These are phyloP conservation scores for Pugionium cornutum DNA, from an alignment of 345 rosid genomes.

Conservation along the genomic window DNA sequence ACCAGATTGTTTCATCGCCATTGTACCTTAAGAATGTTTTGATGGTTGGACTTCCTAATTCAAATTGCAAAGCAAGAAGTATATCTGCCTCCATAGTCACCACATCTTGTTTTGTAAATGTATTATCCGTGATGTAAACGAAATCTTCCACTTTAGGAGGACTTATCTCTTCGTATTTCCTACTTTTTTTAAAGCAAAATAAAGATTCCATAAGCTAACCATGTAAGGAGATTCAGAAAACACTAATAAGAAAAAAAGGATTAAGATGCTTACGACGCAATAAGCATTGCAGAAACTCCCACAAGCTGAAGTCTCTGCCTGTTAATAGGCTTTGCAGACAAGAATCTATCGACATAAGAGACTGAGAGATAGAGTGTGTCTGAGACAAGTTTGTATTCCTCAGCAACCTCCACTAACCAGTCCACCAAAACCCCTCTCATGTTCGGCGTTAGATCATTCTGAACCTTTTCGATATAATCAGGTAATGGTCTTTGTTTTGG, in stretches of 20 bases:
- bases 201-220: slow-evolving; percentile 22
- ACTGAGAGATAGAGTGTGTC: slow-evolving; percentile 60
- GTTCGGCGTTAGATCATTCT: slow-evolving; percentile 54
- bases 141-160: slow-evolving; percentile 67
- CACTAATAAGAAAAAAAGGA: slow-evolving; percentile 3
- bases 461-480: slow-evolving; percentile 67
- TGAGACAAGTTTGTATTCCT: slow-evolving; percentile 56
- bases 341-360: slow-evolving; percentile 54
- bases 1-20: background rate
- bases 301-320: slow-evolving; percentile 66
- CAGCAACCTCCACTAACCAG: slow-evolving; percentile 77
- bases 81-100: slow-evolving; percentile 67
- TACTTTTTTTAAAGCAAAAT: slow-evolving; percentile 32
- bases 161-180: slow-evolving; percentile 71
- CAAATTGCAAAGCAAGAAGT: slow-evolving; percentile 57
- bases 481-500: slow-evolving; percentile 54
- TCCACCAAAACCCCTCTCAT: slow-evolving; percentile 75
- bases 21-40: slow-evolving; percentile 60
- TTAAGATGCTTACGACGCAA: slow-evolving; percentile 63
- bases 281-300: slow-evolving; percentile 78
- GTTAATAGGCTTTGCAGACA: slow-evolving; percentile 48
- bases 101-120: slow-evolving; percentile 57
- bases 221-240: background rate
- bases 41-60: slow-evolving; percentile 63
- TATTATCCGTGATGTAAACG: slow-evolving; percentile 60